Evolutionary conservation across 352 stramenopile species (phyloP), one percentile per base, ranked within the genome.

Genomic region (Pythium periplocum): DNA sequence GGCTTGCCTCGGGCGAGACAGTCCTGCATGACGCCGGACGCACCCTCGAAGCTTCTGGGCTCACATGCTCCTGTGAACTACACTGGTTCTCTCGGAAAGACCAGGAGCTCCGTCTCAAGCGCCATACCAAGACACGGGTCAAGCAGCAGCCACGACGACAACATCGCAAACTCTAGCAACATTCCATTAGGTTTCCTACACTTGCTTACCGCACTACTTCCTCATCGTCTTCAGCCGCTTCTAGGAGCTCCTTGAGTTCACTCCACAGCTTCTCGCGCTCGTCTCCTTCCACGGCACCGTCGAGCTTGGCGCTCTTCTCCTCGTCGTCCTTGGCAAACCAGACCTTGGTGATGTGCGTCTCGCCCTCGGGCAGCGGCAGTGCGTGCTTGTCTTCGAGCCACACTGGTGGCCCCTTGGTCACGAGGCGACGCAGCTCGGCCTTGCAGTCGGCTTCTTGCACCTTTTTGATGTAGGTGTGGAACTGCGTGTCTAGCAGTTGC

Each of bases 381-480:
- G 80, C 94, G 55, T 97, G 84, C 50, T 95, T 95, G 72, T 98
- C 94, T 43, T 87, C 78, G 7, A 98, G 63, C 66, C 86, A 98
- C n/a, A 98, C 68, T 4, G 94, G 94, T 35, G 94, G 94, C 1
- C 94, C 94, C 39, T 83, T 86, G 26, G 73, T 71, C 42, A 98
- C 73, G 9, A 98, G 68, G n/a, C 94, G 86, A 39, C 87, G 78
- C 54, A 98, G 66, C 64, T 97, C 91, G 31, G 94, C 94, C 67
- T 98, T 96, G 79, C 94, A 98, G 64, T 98, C 90, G 9, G 91
- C 83, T 45, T 93, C 83, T 67, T 97, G 90, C 37, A 98, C 90
- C 37, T 87, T 84, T 57, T 95, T 89, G 62, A 98, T 87, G 74
- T 88, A 98, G 45, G 84, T 79, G 59, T 89, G 68, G 73, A 98